Evolutionary conservation across 495 filamentous ascomycete species (phyloP), one percentile per base, ranked within the genome.

Genomic region (Recurvomyces mirabilis): DNA sequence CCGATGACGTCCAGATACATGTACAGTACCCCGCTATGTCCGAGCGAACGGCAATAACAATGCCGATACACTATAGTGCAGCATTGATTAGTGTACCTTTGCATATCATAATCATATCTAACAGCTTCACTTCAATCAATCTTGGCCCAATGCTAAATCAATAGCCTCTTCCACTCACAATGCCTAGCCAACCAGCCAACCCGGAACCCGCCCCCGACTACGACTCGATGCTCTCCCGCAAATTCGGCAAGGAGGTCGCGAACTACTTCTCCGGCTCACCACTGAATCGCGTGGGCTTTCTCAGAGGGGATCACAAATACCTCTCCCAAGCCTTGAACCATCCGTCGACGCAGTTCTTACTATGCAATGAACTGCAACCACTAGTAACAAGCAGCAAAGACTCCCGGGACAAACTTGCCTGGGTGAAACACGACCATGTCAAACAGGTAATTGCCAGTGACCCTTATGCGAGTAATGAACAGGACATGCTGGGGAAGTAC

Each of bases 211-310:
- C 72, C 7, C 64, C 66, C 47, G 73, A 81, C 57, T 73, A 83
- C 55, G 77, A 88, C 68, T 85, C 82, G 5, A 87, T 88, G 78
- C 67, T 98, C 53, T 76, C 81, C 32, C 73, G 79, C 36, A 91
- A 83, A 47, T 95, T 94, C 62, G 91, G 91, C 55, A 79, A 71
- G 52, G 91, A 96, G 66, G 77, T 86, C 11, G 78, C 81, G 52
- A 96, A 98, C 67, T 98, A 96, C 73, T 96, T 94, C 68, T 82
- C 85, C 46, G 80, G 79, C 46, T 82, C 77, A 7, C 79, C 80
- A 0, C 61, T 86, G 22, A 86, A 86, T 58, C 77, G 81, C 4
- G 70, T 96, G 2, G 88, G 86, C 1, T 98, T 96, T 60, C 69
- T 96, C 29, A 82, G 91, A 20, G 68, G 70, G 14, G 81, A 94